Percentiles rank a stretch among this genome's conserved stretches.
Evolutionary conservation across 2,329 filamentous ascomycete species (phyloP).

Genomic region (Phaeosphaeriaceae sp.): DNA sequence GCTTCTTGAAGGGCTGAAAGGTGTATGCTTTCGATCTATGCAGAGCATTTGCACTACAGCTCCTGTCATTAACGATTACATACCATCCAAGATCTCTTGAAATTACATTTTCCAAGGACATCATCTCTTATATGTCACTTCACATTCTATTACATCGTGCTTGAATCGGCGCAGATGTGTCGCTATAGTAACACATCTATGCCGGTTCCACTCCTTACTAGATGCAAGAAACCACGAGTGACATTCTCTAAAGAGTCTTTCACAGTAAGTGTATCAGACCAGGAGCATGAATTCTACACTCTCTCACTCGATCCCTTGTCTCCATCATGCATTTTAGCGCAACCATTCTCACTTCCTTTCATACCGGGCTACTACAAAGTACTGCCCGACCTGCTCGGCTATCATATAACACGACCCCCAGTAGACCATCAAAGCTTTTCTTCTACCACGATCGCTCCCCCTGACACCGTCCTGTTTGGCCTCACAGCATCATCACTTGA

Average conservation of each 20-base stretch:
- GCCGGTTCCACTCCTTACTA: no score
- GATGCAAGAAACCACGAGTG: no score
- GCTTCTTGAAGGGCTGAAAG: no score
- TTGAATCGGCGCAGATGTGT: no score
- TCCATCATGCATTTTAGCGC: not conserved
- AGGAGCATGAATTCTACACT: not conserved
- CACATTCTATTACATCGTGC: no score
- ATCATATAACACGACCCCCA: not conserved
- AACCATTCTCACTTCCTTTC: conserved; percentile 2
- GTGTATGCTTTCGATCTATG: no score
- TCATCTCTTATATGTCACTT: no score
- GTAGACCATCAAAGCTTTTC: not conserved
- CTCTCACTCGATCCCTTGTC: not conserved
- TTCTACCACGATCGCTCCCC: not conserved
- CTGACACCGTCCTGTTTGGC: not conserved
- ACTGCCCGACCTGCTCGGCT: not conserved
- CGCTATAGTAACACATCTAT: no score
- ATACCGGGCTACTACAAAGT: conserved; percentile 7
- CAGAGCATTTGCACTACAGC: no score
- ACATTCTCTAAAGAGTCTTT: not conserved
- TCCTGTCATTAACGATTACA: no score
- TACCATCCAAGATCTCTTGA: no score
- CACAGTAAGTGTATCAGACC: not conserved
- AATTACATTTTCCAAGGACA: no score
- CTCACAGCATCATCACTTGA: not conserved